Base-by-base conservation (phyloP, 192 early-diverging fungal genomes). In the Pilaira anomala region DNA sequence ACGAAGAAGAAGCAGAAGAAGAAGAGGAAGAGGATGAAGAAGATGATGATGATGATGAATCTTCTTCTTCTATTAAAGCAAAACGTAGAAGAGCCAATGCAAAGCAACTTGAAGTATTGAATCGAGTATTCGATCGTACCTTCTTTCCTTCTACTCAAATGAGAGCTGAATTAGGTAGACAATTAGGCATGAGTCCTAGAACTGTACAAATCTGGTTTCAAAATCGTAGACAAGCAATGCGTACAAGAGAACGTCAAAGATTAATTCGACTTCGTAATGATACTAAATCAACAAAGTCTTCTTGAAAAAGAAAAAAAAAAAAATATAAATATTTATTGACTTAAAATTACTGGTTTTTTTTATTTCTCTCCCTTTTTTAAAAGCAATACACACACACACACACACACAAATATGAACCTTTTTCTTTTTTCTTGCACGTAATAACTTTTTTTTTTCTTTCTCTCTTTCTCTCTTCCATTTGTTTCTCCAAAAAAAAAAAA, bases 141-240 rank as follows among this genome's bases (percentile, higher is more conserved):
- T 88, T 83, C 40, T 91, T 94, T 58, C 95, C 95, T 18, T 89
- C 88, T 33, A 90, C 91, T 1, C 87, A 92, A 59, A 77, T 88
- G 72, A 84, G 95, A 63, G 69, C 87, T 58, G 78, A 85, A 22
- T 78, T 97, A 0, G 91, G 90, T 59, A 80, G 83, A 56, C 79
- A 89, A 54, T 83, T 93, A 45, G 85, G 86, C 45, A 95, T 97
- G 95, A 86, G 88, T 39, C 92, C 93, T 19, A 85, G 93, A 40
- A 91, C 90, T 0, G 90, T 97, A 19, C 95, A 97, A 77, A 92
- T 97, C 54, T 98, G 95, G 95, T 98, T 98, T 74, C 95, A 98
- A 73, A 97, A 97, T 80, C 88, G 87, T 68, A 83, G 95, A 30
- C 93, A 95, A 68, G 85, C 84, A 51, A 83, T 85, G 44, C 81